Evolutionary conservation across 2,329 filamentous ascomycete species (phyloP), one percentile per base, ranked within the genome.

Genomic region (Pseudogymnoascus destructans): DNA sequence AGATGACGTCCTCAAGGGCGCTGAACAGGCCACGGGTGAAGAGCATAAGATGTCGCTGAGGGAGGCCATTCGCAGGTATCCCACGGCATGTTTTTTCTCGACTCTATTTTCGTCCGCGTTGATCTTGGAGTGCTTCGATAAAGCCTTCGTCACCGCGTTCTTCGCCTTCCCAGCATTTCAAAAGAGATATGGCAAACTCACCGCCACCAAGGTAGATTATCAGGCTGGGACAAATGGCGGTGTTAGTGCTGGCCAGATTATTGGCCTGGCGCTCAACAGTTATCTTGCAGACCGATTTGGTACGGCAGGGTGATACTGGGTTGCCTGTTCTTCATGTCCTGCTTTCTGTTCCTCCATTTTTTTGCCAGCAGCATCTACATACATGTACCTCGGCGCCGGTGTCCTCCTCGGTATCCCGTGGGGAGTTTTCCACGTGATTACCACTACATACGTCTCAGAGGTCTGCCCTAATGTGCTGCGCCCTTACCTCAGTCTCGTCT

Each of bases 391-490:
- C 3, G 73, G 72, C 1, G 74, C 71, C 27, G 73, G 76, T 63
- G 74, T 76, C 30, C 68, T 77, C 10, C 73, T 72, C 54, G 73
- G 74, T 57, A 70, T 77, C 54, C 74, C 74, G 1, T 78, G 75
- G 75, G 75, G 75, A 56, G 73, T 77, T 3, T 78, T 77, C 66
- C 74, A 77, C 63, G 77, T 75, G 1, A 60, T 66, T 3, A 64
- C 64, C 1, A 63, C 63, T 7, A 62, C 66, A 2, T 68, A 68
- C 55, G 63, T 63, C 8, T 73, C 73, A 32, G 76, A 78, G 63
- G 75, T 78, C 33, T 77, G 74, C 58, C 76, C 76, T 2, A 73
- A 77, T 30, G 74, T 75, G 32, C 68, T 79, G 5, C 72, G 76
- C 58, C 75, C 74, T 17, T 77, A 77, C 61, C 67, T 78, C 55